Evolutionary conservation across 2,329 filamentous ascomycete genomes (phyloP).

Genomic region (Cladophialophora psammophila): DNA sequence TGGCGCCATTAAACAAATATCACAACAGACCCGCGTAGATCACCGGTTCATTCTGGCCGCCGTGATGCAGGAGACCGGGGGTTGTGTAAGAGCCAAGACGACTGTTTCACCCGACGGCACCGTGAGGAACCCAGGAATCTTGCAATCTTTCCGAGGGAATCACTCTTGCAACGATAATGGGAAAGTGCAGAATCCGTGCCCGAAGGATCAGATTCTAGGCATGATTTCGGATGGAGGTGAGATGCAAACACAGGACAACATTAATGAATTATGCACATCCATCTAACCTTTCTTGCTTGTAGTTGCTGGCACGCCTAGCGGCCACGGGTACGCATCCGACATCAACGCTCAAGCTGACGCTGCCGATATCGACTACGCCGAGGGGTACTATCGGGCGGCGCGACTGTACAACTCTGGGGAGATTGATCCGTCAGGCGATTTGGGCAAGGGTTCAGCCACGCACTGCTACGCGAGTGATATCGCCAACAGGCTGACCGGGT

Average conservation of each 20-base stretch:
- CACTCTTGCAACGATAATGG: slow-evolving; percentile 49
- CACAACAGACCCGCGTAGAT: slow-evolving; percentile 46
- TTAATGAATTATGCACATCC: neutral
- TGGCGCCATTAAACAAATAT: slow-evolving; percentile 46
- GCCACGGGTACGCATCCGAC: slow-evolving; percentile 48
- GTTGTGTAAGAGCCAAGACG: slow-evolving; percentile 55
- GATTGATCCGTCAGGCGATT: slow-evolving; percentile 44
- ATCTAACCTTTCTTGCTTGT: slow-evolving; percentile 20
- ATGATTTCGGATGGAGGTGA: slow-evolving; percentile 51
- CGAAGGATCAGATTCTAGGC: slow-evolving; percentile 44
- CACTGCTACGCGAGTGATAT: slow-evolving; percentile 61
- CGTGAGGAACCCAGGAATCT: slow-evolving; percentile 56
- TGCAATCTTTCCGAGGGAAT: slow-evolving; percentile 54
- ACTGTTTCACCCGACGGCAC: slow-evolving; percentile 46
- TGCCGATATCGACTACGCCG: slow-evolving; percentile 40
- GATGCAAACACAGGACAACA: slow-evolving; percentile 3
- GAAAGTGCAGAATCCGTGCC: slow-evolving; percentile 50
- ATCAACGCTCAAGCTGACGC: slow-evolving; percentile 42
- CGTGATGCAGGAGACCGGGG: slow-evolving; percentile 56
- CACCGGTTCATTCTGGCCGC: slow-evolving; percentile 54
- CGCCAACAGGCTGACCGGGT: slow-evolving; percentile 57
- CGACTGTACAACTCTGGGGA: slow-evolving; percentile 54
- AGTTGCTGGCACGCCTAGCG: slow-evolving; percentile 45
- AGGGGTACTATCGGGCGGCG: slow-evolving; percentile 48
- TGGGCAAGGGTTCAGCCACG: slow-evolving; percentile 52